Evolutionary conservation across 768 basidiomycete genomes (phyloP).

Genomic region (Leccinum fibrillosum): DNA sequence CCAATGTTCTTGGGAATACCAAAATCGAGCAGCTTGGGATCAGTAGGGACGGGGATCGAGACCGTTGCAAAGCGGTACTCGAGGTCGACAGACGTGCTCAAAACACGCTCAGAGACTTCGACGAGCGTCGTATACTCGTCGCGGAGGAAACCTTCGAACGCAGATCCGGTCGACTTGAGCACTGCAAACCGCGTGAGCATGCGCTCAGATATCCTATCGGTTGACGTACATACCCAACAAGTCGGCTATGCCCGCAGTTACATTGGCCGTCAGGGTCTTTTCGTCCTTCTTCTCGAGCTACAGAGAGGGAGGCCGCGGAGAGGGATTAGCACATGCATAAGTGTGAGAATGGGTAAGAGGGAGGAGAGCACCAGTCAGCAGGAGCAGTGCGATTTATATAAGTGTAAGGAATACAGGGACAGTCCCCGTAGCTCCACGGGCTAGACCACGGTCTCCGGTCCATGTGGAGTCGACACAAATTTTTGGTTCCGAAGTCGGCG

Average conservation of each 20-base stretch:
- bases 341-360: background rate
- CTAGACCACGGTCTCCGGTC: constrained; percentile 12
- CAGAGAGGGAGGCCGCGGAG: background rate
- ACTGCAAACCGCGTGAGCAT: constrained; percentile 41
- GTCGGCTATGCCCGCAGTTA: constrained; percentile 72
- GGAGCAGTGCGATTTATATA: constrained; percentile 13
- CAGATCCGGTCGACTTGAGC: constrained; percentile 85
- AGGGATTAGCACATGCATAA: background rate
- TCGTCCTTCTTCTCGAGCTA: constrained; percentile 72
- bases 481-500: constrained; percentile 2
- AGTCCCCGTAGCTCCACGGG: constrained; percentile 20
- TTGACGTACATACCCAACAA: constrained; percentile 58
- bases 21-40: constrained; percentile 54
- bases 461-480: constrained; percentile 16
- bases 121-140: constrained; percentile 89
- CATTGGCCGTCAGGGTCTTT: constrained; percentile 55
- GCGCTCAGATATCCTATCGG: background rate
- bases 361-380: background rate
- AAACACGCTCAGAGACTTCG: constrained; percentile 84
- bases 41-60: constrained; percentile 43
- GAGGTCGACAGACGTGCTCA: constrained; percentile 85
- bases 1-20: constrained; percentile 33
- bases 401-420: background rate
- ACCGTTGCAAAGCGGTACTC: constrained; percentile 60
- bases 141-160: constrained; percentile 74